A percentile compares a stretch with the other conserved stretches of the same genome.
phyloP scores from a whole-genome alignment of 2,329 filamentous ascomycete species.

The Claviceps monticola region DNA sequence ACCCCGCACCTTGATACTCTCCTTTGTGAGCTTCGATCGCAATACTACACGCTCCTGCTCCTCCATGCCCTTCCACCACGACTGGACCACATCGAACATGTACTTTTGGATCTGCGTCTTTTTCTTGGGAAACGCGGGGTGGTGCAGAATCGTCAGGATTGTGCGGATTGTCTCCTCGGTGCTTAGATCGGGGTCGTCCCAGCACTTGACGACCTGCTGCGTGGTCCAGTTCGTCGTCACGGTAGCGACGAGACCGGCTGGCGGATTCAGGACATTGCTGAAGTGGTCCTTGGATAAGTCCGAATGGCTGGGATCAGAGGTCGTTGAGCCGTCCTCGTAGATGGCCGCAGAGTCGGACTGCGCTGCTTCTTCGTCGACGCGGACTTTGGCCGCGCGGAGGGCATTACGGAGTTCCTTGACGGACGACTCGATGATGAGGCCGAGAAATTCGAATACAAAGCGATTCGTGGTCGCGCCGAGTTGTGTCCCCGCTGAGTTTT shows the following conservation, averaged over 20 bases:
- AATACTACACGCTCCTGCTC: slow-evolving; percentile 10
- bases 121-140: slow-evolving; percentile 63
- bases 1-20: slow-evolving; percentile 13
- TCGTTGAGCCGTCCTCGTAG: slow-evolving; percentile 57
- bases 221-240: slow-evolving; percentile 17
- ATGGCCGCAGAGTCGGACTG: slow-evolving; percentile 43
- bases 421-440: slow-evolving; percentile 76
- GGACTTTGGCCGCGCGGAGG: slow-evolving; percentile 34
- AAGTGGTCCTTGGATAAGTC: slow-evolving; percentile 73
- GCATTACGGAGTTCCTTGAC: slow-evolving; percentile 69
- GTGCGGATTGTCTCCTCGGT: slow-evolving; percentile 66
- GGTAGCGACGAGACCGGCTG: slow-evolving; percentile 15
- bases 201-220: slow-evolving; percentile 25
- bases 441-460: slow-evolving; percentile 74
- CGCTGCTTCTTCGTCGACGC: slow-evolving; percentile 21
- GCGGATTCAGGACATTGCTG: slow-evolving; percentile 44
- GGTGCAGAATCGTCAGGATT: slow-evolving; percentile 66
- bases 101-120: slow-evolving; percentile 60
- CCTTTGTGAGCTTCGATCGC: slow-evolving; percentile 13
- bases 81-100: slow-evolving; percentile 69
- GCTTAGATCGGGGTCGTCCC: slow-evolving; percentile 56
- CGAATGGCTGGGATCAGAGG: slow-evolving; percentile 61
- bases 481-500: slow-evolving; percentile 10
- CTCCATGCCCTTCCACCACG: slow-evolving; percentile 50
- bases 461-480: slow-evolving; percentile 65